Evolutionary conservation across 306 rosid genomes (phyloP).

Genomic region (Senna siamea): DNA sequence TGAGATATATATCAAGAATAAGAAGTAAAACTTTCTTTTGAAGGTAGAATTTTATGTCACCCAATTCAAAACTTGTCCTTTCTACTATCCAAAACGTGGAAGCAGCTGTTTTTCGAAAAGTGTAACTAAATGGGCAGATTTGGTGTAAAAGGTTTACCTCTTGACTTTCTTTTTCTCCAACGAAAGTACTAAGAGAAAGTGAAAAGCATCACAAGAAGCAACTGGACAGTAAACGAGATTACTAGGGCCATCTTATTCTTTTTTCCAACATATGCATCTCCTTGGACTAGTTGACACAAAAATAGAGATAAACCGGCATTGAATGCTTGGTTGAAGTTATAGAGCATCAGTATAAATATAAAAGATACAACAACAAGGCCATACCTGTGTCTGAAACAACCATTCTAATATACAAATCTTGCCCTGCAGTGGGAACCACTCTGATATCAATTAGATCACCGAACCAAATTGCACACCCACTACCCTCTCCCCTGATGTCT

Average conservation of each 20-base stretch:
- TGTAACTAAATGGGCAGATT: not conserved
- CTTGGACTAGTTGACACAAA: not conserved
- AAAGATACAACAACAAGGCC: not conserved
- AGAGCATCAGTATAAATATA: too few relatives aligned
- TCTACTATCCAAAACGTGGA: too few relatives aligned
- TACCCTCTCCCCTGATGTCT: constrained; percentile 52
- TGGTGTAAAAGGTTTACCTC: not conserved
- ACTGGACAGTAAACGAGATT: not conserved
- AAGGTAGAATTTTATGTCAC: too few relatives aligned
- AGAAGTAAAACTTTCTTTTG: not conserved
- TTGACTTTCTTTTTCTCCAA: not conserved
- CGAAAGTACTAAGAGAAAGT: not conserved
- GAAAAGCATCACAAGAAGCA: not conserved
- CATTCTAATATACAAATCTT: constrained; percentile 51
- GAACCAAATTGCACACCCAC: constrained; percentile 62
- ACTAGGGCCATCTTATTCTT: not conserved
- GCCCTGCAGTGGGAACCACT: constrained; percentile 38
- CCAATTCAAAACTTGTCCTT: not conserved
- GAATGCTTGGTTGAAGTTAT: not conserved
- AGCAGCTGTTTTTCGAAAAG: too few relatives aligned
- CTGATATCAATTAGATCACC: constrained; percentile 56
- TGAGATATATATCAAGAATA: not conserved
- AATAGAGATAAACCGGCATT: not conserved
- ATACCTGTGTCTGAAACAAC: constrained; percentile 47
- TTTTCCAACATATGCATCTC: not conserved